Evolutionary conservation across 805 yeast genomes (phyloP).

Genomic region (Torulaspora microellipsoides): DNA sequence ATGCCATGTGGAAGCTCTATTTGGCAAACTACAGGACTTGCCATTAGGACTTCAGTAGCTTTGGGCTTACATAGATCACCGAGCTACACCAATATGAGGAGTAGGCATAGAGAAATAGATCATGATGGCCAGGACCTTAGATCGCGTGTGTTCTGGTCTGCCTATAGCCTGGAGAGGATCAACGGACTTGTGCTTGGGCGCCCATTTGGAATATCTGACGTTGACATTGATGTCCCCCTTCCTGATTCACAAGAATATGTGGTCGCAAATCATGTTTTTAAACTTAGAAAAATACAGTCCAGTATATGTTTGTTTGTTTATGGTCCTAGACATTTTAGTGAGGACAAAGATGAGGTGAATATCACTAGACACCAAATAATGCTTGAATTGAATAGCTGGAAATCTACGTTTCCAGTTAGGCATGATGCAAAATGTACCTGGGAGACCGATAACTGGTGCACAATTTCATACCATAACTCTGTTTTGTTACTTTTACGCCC

Average conservation of each 20-base stretch:
- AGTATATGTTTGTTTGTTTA: conserved; percentile 35
- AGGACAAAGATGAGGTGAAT: conserved; percentile 23
- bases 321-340: conserved; percentile 24
- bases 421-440: conserved; percentile 26
- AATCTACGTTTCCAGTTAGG: conserved; percentile 30
- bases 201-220: conserved; percentile 37
- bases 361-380: conserved; percentile 31
- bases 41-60: conserved; percentile 30
- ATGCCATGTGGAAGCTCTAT: conserved; percentile 34
- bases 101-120: conserved; percentile 3
- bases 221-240: conserved; percentile 34
- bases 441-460: conserved; percentile 34
- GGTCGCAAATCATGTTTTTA: conserved; percentile 33
- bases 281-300: conserved; percentile 34
- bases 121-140: conserved; percentile 18
- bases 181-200: conserved; percentile 35
- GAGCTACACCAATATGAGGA: conserved; percentile 11
- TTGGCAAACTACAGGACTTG: conserved; percentile 4
- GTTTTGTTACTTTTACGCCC: conserved; percentile 32
- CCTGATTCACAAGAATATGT: conserved; percentile 22
- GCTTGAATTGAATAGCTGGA: conserved; percentile 35
- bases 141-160: conserved; percentile 36
- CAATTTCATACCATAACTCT: conserved; percentile 36
- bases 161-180: conserved; percentile 36
- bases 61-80: conserved; percentile 34